Evolutionary conservation across 495 filamentous ascomycete genomes (phyloP), one percentile per base, ranked within the genome.

Genomic region (Penicillium coffeae): DNA sequence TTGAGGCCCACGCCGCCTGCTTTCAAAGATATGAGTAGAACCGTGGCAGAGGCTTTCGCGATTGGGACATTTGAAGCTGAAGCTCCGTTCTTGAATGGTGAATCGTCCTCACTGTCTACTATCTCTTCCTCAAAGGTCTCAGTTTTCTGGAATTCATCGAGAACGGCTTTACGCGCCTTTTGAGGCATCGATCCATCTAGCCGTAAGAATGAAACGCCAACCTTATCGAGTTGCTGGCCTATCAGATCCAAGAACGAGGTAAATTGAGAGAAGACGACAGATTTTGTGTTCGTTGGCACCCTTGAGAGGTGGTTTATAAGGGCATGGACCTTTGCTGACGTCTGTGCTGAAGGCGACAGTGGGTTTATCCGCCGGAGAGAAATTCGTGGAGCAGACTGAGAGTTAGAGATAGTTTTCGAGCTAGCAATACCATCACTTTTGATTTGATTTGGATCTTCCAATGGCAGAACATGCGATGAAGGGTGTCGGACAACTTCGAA

Each of bases 1-100:
- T 98, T 98, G 32, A 98, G 73, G 0, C 93, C 93, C 2, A 98
- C 93, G 21, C 93, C 93, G 15, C 93, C 93, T 2, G 94, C 93
- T 39, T 89, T 79, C 48, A 98, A 77, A 59, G 86, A 91, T 49
- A 98, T 74, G 9, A 98, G 67, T 19, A 98, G 73, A 30, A 97
- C 81, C 0, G 47, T 60, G 1, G 71, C 61, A 1, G 46, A 20
- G 12, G 67, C 42, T 1, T 45, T 45, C 16, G 50, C 38, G 2
- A 47, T 13, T 21, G 38, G n/a, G n/a, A n/a, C 14, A 68, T 76
- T 36, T 68, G 73, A 41, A 64, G 54, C 42, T 59, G 68, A 8
- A 3, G 51, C 30, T 19, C 18, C 47, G 6, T 14, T 21, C 19
- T 8, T 14, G 8, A n/a, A 19, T 19, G 51, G 42, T 5, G 36